Evolutionary conservation across 1,284 basidiomycete species (phyloP).

Genomic region (Cryptococcus amylolentus): DNA sequence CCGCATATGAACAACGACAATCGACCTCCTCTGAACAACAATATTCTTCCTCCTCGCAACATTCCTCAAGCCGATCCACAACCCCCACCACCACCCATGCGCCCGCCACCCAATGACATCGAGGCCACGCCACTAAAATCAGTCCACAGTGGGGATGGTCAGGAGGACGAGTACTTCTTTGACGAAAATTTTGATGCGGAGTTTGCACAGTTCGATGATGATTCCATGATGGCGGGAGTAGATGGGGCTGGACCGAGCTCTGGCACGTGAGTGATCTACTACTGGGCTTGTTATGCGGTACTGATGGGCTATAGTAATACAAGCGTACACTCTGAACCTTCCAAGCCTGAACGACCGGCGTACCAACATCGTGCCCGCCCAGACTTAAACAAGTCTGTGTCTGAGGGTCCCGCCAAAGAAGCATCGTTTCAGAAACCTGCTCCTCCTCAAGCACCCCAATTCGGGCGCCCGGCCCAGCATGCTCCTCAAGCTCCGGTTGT

Average conservation of each 20-base stretch:
- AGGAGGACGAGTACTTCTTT: constrained; percentile 7
- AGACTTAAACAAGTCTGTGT: constrained; percentile 14
- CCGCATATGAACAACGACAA: constrained; percentile 8
- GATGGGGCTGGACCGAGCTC: constrained; percentile 7
- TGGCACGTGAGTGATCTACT: background rate
- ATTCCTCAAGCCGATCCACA: background rate
- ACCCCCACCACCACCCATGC: background rate
- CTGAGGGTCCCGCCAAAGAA: background rate
- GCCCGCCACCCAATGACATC: background rate
- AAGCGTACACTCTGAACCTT: background rate
- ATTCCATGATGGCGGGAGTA: constrained; percentile 29
- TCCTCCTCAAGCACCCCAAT: background rate
- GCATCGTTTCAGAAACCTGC: background rate
- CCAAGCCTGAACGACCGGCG: constrained; percentile 8
- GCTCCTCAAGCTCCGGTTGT: too few relatives aligned
- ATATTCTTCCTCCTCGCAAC: constrained; percentile 1
- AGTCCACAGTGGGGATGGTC: constrained; percentile 11
- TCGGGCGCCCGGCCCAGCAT: too few relatives aligned
- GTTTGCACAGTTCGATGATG: constrained; percentile 25
- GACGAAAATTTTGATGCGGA: constrained; percentile 38
- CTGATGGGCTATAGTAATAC: background rate
- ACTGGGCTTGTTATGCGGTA: background rate
- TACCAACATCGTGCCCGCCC: constrained; percentile 45
- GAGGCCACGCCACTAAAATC: constrained; percentile 32
- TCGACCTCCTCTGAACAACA: background rate